phyloP scores from a whole-genome alignment of 108 stramenopile genomes.

The Stephanodiscus triporus region DNA sequence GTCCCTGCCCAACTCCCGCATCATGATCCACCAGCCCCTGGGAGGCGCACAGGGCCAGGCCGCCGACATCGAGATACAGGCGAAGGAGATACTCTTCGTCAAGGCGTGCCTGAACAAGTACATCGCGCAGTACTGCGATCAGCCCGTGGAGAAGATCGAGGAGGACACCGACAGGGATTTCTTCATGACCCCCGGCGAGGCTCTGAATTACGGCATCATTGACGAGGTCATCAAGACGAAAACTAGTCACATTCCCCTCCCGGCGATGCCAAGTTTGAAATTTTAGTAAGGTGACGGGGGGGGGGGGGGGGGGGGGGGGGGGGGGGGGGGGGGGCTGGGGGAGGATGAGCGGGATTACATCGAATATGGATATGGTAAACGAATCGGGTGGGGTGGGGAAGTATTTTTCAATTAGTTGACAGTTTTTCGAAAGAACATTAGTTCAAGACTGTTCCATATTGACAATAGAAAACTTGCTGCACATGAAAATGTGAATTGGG shows the following conservation, averaged over 20 bases:
- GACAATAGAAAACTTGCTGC: too few species aligned
- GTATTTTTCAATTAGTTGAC: too few species aligned
- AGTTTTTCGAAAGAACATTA: too few species aligned
- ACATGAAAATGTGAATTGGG: too few species aligned
- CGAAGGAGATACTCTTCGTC: conserved; percentile 96
- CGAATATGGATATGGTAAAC: too few species aligned
- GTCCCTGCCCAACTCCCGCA: too few species aligned
- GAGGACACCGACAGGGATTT: conserved; percentile 95
- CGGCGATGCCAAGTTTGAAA: conserved; percentile 72
- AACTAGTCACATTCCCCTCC: conserved; percentile 83
- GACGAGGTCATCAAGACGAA: conserved; percentile 96
- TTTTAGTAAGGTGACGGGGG: not conserved
- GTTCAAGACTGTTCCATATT: too few species aligned
- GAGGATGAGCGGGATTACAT: too few species aligned
- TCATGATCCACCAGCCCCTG: too few species aligned
- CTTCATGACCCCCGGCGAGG: conserved; percentile 96
- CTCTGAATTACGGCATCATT: conserved; percentile 95
- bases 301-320: too few species aligned
- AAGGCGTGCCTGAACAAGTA: conserved; percentile 87
- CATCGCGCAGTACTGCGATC: conserved; percentile 92
- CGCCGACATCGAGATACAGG: conserved; percentile 97
- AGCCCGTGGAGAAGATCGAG: conserved; percentile 94
- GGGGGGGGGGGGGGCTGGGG: too few species aligned
- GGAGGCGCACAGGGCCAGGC: conserved; percentile 97
- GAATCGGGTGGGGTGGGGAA: too few species aligned